Conservation (phyloP, 2,329 filamentous ascomycete genomes). For the Neonectria faginata region DNA sequence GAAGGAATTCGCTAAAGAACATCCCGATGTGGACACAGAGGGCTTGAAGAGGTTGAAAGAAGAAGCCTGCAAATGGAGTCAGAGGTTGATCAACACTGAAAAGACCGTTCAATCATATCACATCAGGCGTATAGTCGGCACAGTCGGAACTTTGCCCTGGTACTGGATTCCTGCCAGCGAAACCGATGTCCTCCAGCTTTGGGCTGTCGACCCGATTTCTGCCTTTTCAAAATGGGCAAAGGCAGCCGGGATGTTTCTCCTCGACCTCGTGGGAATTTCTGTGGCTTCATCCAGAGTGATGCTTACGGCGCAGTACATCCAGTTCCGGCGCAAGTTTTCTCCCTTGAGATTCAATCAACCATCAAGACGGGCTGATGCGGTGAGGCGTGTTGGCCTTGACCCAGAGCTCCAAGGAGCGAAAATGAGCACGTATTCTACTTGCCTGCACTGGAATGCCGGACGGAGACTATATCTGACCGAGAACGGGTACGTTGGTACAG, state of each 20-base stretch:
- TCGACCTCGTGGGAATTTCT: constrained; percentile 10
- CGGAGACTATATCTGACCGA: constrained; percentile 46
- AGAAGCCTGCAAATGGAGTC: constrained; percentile 24
- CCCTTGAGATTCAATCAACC: not conserved
- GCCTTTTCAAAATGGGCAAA: constrained; percentile 11
- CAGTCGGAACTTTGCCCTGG: constrained; percentile 40
- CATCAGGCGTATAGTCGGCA: constrained; percentile 40
- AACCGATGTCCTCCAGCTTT: constrained; percentile 29
- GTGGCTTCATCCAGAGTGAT: constrained; percentile 25
- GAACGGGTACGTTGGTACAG: constrained; percentile 47
- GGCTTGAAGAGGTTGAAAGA: constrained; percentile 21
- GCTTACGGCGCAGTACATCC: not conserved
- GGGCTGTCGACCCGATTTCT: constrained; percentile 33
- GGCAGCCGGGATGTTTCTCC: constrained; percentile 13
- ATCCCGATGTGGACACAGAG: constrained; percentile 14
- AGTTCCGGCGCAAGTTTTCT: constrained; percentile 1
- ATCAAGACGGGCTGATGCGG: not conserved
- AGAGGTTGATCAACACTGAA: constrained; percentile 28
- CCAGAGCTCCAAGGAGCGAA: constrained; percentile 13
- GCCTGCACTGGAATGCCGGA: constrained; percentile 35
- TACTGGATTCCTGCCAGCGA: constrained; percentile 40
- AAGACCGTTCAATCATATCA: constrained; percentile 21
- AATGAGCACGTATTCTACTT: constrained; percentile 27
- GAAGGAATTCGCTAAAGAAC: constrained; percentile 12
- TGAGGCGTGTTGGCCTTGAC: constrained; percentile 32